Base-by-base conservation (phyloP, 202 grass and related monocot species). In the Cymbopogon flexuosus region DNA sequence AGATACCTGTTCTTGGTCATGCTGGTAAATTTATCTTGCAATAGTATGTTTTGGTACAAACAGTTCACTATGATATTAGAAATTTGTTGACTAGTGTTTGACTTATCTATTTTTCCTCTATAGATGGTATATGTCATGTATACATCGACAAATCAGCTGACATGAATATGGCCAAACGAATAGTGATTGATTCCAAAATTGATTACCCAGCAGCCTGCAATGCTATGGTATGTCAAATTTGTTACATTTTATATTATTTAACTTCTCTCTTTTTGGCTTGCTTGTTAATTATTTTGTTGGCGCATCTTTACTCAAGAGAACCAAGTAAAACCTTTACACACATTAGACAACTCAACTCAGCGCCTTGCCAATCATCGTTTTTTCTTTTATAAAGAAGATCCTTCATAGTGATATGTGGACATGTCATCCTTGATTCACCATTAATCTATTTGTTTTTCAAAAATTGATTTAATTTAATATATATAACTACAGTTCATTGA, bases 131-230 rank as follows among this genome's bases (percentile, higher is more conserved):
- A 22, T 99, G 96, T 83, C 96, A 99, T 91, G 92, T 95, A 41
- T 99, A 99, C 80, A 86, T 99, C 30, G 96, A 99, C 83, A 99
- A 93, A 83, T 99, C 88, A 77, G 92, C 92, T 81, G 87, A 99
- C 77, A 90, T 95, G 79, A 86, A 84, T 79, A 93, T 99, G 88
- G 96, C 96, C 78, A 93, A 94, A 70, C 65, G 36, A 24, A 93
- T 99, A 23, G 96, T 95, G 61, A 72, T 93, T 70, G 96, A 95
- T 88, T 87, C 96, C 46, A 99, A 99, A 65, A 65, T 93, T 81
- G 96, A 99, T 76, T 99, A 99, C 81, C 96, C 96, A 72, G 92
- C 96, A 78, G 90, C 96, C 27, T 99, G 96, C 85, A 99, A 99
- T 83, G 92, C 96, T 68, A 95, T 95, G 96, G 96, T 98, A 84